These are phyloP conservation scores for Apophysomyces variabilis DNA, from an alignment of 371 early-diverging fungal species.

Conservation along the genomic window DNA sequence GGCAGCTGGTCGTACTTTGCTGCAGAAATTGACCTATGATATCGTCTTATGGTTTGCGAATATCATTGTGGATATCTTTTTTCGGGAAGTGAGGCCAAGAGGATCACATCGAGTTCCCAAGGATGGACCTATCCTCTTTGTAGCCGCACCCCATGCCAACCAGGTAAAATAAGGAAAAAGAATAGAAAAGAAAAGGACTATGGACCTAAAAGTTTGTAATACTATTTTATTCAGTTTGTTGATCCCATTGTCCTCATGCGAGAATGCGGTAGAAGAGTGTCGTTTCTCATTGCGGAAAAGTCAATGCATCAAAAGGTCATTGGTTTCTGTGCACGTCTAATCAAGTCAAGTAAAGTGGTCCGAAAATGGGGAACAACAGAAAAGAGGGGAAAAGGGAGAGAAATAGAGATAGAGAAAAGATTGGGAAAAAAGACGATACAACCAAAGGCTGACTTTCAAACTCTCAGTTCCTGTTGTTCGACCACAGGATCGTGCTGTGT, in stretches of 20 bases:
- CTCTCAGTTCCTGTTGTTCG: conserved; percentile 84
- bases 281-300: conserved; percentile 83
- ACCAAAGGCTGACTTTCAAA: too few species aligned
- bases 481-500: conserved; percentile 82
- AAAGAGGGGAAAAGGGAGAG: neutral
- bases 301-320: conserved; percentile 84
- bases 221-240: conserved; percentile 66
- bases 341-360: conserved; percentile 62
- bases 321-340: conserved; percentile 73
- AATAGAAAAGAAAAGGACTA: too few species aligned
- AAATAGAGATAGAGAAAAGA: neutral
- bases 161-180: conserved; percentile 51
- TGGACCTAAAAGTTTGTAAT: too few species aligned
- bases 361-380: neutral
- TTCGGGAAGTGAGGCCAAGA: conserved; percentile 83
- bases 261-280: conserved; percentile 76
- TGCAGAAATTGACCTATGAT: conserved; percentile 42
- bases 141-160: conserved; percentile 93
- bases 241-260: conserved; percentile 86
- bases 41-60: conserved; percentile 58
- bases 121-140: conserved; percentile 89
- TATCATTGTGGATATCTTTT: conserved; percentile 74
- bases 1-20: neutral
- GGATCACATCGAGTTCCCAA: conserved; percentile 86
- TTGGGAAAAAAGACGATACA: neutral